These are phyloP conservation scores for Proliferodiscus dingleyae DNA, from an alignment of 2,329 filamentous ascomycete species.

Conservation along the genomic window DNA sequence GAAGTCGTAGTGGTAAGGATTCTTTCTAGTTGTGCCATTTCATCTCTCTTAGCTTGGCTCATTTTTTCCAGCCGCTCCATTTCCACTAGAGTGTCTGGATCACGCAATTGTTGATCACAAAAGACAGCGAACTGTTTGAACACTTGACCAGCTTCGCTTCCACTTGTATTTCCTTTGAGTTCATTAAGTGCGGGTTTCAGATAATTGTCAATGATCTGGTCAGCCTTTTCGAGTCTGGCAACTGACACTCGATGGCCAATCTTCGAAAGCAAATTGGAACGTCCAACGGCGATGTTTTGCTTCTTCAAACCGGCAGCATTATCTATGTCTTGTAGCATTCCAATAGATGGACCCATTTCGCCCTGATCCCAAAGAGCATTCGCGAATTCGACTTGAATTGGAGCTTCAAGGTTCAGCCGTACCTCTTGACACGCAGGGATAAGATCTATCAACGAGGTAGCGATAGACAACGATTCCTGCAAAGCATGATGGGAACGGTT, in stretches of 20 bases:
- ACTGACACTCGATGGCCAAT: slow-evolving; percentile 85
- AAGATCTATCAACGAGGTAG: slow-evolving; percentile 76
- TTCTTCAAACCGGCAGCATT: slow-evolving; percentile 55
- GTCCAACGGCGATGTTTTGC: slow-evolving; percentile 67
- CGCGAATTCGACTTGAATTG: slow-evolving; percentile 75
- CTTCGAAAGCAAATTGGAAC: slow-evolving; percentile 77
- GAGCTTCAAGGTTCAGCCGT: slow-evolving; percentile 73
- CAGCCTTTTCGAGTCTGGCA: slow-evolving; percentile 84
- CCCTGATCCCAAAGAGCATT: slow-evolving; percentile 92
- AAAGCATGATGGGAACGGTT: slow-evolving; percentile 75
- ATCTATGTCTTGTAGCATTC: slow-evolving; percentile 75
- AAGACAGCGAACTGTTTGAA: slow-evolving; percentile 94
- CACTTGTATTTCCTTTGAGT: slow-evolving; percentile 62
- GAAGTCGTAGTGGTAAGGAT: slow-evolving; percentile 40
- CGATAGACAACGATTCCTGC: slow-evolving; percentile 82
- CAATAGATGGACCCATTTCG: slow-evolving; percentile 82
- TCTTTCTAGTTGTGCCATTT: slow-evolving; percentile 68
- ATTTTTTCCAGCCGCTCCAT: slow-evolving; percentile 75
- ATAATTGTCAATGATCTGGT: slow-evolving; percentile 82
- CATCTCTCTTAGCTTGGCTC: slow-evolving; percentile 73
- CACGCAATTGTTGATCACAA: slow-evolving; percentile 90
- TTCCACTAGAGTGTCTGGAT: slow-evolving; percentile 78
- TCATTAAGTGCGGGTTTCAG: slow-evolving; percentile 79
- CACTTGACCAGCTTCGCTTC: slow-evolving; percentile 75
- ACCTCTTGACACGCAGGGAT: slow-evolving; percentile 62